A percentile compares a stretch with the other conserved stretches of the same genome.
These are phyloP conservation scores for Podila horticola DNA, from an alignment of 192 early-diverging fungal species.

Conservation along the genomic window DNA sequence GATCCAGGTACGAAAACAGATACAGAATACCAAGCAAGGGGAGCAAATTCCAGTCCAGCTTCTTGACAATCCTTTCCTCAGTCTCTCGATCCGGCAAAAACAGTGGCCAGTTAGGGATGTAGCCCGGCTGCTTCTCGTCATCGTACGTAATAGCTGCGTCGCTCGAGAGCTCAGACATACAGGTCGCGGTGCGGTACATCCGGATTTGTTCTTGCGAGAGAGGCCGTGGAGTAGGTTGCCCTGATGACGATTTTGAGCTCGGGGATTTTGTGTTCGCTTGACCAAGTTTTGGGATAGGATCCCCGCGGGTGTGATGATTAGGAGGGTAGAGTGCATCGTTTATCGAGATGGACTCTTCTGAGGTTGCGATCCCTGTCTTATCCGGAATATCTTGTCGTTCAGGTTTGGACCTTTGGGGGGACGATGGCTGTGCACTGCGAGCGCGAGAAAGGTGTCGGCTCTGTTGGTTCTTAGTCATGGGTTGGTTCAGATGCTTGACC, in stretches of 20 bases:
- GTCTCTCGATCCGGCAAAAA: slow-evolving; percentile 23
- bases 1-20: slow-evolving; percentile 70
- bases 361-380: background rate
- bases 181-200: slow-evolving; percentile 24
- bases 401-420: background rate
- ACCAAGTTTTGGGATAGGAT: background rate
- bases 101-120: background rate
- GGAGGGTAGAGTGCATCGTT: background rate
- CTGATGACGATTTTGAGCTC: background rate
- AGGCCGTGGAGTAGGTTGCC: background rate
- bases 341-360: background rate
- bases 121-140: background rate
- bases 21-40: slow-evolving; percentile 71
- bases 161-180: background rate
- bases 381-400: background rate
- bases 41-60: slow-evolving; percentile 67
- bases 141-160: background rate
- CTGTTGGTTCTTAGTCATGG: background rate
- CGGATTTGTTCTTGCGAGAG: slow-evolving; percentile 2
- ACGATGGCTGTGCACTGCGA: background rate
- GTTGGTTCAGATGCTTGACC: background rate
- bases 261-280: background rate
- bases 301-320: no score
- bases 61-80: slow-evolving; percentile 56
- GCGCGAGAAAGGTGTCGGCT: background rate